Base-by-base conservation (phyloP, 1,284 basidiomycete genomes). In the Papiliotrema fonsecae region DNA sequence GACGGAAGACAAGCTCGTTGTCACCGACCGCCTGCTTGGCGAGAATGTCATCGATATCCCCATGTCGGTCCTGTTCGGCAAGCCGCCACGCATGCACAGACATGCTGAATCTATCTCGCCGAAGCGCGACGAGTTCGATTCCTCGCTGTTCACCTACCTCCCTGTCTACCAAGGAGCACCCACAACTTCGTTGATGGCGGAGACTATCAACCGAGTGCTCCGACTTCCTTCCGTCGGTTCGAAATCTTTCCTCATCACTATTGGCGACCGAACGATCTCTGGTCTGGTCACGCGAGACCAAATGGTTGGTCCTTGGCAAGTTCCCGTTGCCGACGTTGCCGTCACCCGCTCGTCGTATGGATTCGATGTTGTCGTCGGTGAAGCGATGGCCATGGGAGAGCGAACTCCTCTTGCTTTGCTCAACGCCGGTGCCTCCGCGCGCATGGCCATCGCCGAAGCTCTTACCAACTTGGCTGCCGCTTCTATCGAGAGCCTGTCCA, bases 271-370 rank as follows among this genome's bases (percentile, higher is more conserved):
- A 45, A 82, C 85, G 39, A 86, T 99, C 69, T 93, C 93, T 0
- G 96, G 94, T 44, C 83, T 98, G 35, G 91, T 97, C 51, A 84
- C 87, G 9, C 83, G 96, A 43, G 94, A 99, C 70, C 94, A 98
- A 75, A 97, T 98, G 94, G 90, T 97, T 19, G 96, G 94, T 0
- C 94, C 93, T 0, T 98, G 89, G 87, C 94, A 99, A 76, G 88
- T 97, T 4, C 94, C 94, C 30, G 91, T 97, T 6, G 88, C 96
- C 16, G 94, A 99, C 61, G 94, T 97, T 38, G 93, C 94, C 5
- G 91, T 97, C 42, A 98, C 94, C 2, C 85, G 88, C 22, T 82
- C 90, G 0, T 85, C 89, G n/a, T 97, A 94, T 70, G 92, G 92
- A 2, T 97, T 97, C 70, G 82, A 86, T 53, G 80, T 87, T 31